A percentile compares a stretch with the other conserved stretches of the same genome.
Conservation (phyloP, 305 asterid species). For the Euphrasia arctica region DNA sequence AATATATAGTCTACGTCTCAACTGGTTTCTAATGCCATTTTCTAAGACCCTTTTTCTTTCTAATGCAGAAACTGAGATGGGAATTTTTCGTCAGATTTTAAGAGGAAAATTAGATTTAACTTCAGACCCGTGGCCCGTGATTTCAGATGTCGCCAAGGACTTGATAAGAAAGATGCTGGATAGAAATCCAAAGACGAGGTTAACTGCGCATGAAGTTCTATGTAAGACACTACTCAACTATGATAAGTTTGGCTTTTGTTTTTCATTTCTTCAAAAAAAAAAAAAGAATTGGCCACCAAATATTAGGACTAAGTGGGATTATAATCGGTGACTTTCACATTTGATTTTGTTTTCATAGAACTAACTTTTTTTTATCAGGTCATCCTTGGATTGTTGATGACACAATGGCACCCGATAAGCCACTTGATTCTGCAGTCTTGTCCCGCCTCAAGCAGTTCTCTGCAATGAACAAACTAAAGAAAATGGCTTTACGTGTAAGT, state of each 20-base stretch:
- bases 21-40: constrained; percentile 10
- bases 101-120: constrained; percentile 74
- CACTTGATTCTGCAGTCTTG: constrained; percentile 65
- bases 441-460: constrained; percentile 68
- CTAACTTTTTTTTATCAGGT: constrained; percentile 29
- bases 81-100: constrained; percentile 93
- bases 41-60: constrained; percentile 28
- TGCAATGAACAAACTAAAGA: constrained; percentile 71
- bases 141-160: constrained; percentile 84
- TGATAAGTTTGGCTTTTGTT: not conserved
- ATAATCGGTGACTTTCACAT: not conserved
- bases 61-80: constrained; percentile 91
- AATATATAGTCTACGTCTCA: constrained; percentile 3
- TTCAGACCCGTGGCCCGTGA: constrained; percentile 97
- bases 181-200: constrained; percentile 70
- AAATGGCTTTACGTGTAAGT: constrained; percentile 67
- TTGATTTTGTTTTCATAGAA: not conserved
- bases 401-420: constrained; percentile 59
- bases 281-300: no score
- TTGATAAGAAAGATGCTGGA: constrained; percentile 85
- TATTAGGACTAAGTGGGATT: not conserved
- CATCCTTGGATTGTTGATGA: constrained; percentile 72
- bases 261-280: not conserved
- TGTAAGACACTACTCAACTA: constrained; percentile 44
- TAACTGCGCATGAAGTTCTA: constrained; percentile 93